Base-by-base conservation (phyloP, 2,329 filamentous ascomycete genomes). In the Calonectria henricotiae region DNA sequence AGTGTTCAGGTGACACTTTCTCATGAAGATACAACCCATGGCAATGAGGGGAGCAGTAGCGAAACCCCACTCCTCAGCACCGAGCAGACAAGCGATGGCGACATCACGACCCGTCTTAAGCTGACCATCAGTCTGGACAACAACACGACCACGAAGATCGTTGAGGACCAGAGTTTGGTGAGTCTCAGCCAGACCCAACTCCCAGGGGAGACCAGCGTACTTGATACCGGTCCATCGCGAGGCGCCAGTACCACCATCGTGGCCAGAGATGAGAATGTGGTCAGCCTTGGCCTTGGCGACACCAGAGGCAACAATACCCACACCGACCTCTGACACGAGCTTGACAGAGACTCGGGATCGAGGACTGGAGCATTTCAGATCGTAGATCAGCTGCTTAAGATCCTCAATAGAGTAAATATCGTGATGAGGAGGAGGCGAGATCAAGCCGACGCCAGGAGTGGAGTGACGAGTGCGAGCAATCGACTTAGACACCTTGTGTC, bases 401-500 rank as follows among this genome's bases (percentile, higher is more conserved):
- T 98, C 96, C 84, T 98, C 96, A 75, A 98, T 98, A 62, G 94
- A 97, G 88, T 98, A 98, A 76, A 98, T 98, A 80, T 98, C 96
- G 88, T 98, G 96, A 82, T 98, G 96, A 47, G 96, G 96, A 75
- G 96, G 95, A 47, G 96, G 96, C 25, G 95, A 98, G 81, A 98
- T 98, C 54, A 98, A 89, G 84, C 96, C 96, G 77, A 98, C 96
- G 83, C 96, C 96, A 74, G 96, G 95, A 6, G 96, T 98, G 11
- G 96, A 98, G 86, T 98, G 95, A 82, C 96, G 93, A 68, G 96
- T 98, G 78, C 94, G 93, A 68, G 94, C 96, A 83, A 98, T 98
- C 7, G 94, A 94, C 79, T 94, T 94, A 71, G 95, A 96, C 32
- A 98, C 96, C 86, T 98, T 98, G 88, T 98, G 95, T 46, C 96